Evolutionary conservation across 495 filamentous ascomycete species (phyloP).

Genomic region (Staphylotrichum tortipilum): DNA sequence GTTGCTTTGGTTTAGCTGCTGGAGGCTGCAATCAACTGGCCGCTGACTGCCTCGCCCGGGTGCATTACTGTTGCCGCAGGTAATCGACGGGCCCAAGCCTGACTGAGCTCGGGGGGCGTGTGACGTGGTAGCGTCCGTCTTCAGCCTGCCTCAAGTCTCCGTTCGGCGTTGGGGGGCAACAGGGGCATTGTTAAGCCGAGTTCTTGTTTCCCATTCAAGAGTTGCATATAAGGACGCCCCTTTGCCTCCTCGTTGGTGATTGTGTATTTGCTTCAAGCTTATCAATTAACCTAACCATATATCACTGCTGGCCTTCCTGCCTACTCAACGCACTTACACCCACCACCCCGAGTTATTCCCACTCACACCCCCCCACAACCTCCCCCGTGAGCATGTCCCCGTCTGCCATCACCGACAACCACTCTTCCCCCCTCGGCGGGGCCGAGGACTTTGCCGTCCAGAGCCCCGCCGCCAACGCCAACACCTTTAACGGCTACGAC

Average conservation of each 20-base stretch:
- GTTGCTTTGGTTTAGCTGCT: not conserved
- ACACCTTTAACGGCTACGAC: constrained; percentile 74
- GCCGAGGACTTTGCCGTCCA: constrained; percentile 37
- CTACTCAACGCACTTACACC: no score
- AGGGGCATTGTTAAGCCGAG: constrained; percentile 19
- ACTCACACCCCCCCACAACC: not conserved
- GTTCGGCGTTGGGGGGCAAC: no score
- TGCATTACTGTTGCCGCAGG: not conserved
- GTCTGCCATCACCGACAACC: constrained; percentile 53
- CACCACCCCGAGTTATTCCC: no score
- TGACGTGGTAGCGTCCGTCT: not conserved
- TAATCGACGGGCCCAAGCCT: not conserved
- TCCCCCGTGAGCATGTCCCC: constrained; percentile 54
- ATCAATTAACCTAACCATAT: not conserved
- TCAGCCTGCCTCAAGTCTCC: no score
- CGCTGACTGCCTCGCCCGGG: no score
- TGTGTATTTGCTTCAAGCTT: no score
- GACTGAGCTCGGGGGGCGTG: not conserved
- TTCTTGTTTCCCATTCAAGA: not conserved
- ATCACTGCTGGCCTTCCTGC: no score
- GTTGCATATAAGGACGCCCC: constrained; percentile 12
- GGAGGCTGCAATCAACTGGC: not conserved
- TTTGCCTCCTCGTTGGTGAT: no score
- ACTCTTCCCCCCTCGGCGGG: constrained; percentile 31
- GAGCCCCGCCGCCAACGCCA: constrained; percentile 31